These are phyloP conservation scores for Trichosporon sp. DNA, from an alignment of 1,284 basidiomycete genomes.

Conservation along the genomic window DNA sequence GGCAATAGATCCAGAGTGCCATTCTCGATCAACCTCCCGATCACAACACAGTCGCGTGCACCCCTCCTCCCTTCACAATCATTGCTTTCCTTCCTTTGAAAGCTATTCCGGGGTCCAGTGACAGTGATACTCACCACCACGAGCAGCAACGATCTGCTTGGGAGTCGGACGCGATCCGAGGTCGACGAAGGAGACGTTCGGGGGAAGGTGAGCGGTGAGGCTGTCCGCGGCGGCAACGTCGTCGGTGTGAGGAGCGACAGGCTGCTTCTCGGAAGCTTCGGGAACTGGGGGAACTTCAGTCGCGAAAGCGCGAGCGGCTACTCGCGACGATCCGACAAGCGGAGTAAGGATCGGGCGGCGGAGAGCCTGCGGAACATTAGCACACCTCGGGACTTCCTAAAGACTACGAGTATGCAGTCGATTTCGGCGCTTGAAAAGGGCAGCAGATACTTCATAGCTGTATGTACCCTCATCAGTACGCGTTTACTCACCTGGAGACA, in stretches of 20 bases:
- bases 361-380: constrained; percentile 9
- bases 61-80: too few relatives aligned
- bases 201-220: constrained; percentile 28
- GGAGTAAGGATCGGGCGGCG: constrained; percentile 16
- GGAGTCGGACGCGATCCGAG: constrained; percentile 25
- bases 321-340: constrained; percentile 5
- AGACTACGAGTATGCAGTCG: neutral
- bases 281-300: neutral
- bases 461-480: neutral
- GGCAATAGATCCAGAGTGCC: neutral
- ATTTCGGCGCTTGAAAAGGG: neutral
- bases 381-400: neutral
- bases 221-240: constrained; percentile 8
- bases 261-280: neutral
- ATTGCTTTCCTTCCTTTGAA: neutral
- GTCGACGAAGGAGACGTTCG: constrained; percentile 43
- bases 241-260: neutral
- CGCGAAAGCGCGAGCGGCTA: neutral
- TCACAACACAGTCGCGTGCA: neutral
- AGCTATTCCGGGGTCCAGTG: neutral
- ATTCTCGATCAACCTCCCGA: neutral
- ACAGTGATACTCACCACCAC: constrained; percentile 24
- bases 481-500: constrained; percentile 17
- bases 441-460: neutral
- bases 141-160: constrained; percentile 23